phyloP scores from a whole-genome alignment of 2,329 filamentous ascomycete genomes.

The Pleurostoma richardsiae region DNA sequence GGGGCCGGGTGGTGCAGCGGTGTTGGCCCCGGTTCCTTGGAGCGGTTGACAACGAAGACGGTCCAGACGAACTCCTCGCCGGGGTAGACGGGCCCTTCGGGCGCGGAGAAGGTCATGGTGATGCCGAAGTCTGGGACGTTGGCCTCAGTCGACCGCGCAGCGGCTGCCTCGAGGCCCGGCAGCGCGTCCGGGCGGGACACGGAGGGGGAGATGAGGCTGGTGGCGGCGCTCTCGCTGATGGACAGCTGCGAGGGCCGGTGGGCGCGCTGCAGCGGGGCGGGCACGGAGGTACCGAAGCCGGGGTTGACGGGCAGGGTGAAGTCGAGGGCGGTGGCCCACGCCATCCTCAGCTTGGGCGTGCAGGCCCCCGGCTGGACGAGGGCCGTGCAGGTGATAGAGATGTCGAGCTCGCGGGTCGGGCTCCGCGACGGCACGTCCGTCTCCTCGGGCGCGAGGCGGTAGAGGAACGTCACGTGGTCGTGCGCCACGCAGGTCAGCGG shows the following conservation, averaged over 20 bases:
- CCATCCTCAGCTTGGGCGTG: conserved; percentile 56
- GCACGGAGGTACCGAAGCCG: conserved; percentile 47
- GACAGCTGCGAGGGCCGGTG: conserved; percentile 62
- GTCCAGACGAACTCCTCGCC: conserved; percentile 68
- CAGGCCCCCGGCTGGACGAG: conserved; percentile 51
- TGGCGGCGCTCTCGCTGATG: conserved; percentile 43
- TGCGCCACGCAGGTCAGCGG: conserved; percentile 61
- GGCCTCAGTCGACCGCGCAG: conserved; percentile 34
- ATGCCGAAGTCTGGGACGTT: conserved; percentile 60
- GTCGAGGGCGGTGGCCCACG: conserved; percentile 65
- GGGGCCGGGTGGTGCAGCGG: conserved; percentile 24
- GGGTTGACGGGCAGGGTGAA: conserved; percentile 63
- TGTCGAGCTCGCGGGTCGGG: conserved; percentile 47
- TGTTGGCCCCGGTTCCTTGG: conserved; percentile 24
- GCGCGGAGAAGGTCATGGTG: conserved; percentile 69
- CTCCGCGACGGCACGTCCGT: conserved; percentile 39
- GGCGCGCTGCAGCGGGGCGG: conserved; percentile 54
- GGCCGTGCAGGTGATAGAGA: conserved; percentile 56
- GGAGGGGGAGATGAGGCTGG: conserved; percentile 52
- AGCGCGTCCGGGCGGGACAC: conserved; percentile 55
- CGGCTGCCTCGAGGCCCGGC: conserved; percentile 51
- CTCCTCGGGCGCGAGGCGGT: conserved; percentile 54
- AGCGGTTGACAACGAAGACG: conserved; percentile 71
- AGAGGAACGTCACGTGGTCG: conserved; percentile 72
- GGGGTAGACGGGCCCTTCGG: conserved; percentile 47